phyloP scores from a whole-genome alignment of 148 eudicot genomes.

The Rhododendron ovatum region DNA sequence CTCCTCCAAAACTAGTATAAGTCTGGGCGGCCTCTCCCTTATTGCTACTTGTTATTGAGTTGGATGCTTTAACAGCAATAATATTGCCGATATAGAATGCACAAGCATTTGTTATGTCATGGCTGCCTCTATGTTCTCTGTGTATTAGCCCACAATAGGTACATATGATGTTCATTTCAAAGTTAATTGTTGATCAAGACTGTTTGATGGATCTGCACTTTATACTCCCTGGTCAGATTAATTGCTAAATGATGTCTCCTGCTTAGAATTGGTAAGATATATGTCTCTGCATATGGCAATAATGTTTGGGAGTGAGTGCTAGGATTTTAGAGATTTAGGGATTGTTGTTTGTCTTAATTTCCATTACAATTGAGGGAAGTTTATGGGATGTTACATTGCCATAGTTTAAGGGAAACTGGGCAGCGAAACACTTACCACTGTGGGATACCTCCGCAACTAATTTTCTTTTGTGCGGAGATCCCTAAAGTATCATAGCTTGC shows the following conservation, averaged over 20 bases:
- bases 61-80: too few species aligned
- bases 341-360: background rate
- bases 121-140: background rate
- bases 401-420: background rate
- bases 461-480: background rate
- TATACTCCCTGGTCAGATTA: background rate
- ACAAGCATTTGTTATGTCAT: background rate
- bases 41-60: too few species aligned
- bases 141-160: background rate
- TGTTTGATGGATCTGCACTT: background rate
- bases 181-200: background rate
- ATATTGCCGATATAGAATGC: background rate
- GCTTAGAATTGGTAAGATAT: background rate
- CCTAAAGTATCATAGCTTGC: background rate
- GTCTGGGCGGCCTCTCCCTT: too few species aligned
- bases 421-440: background rate
- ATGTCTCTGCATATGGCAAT: background rate
- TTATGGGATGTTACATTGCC: background rate
- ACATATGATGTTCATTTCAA: background rate
- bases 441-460: background rate
- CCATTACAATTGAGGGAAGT: background rate
- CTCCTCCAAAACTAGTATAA: too few species aligned
- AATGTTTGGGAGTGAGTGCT: background rate
- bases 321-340: background rate
- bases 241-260: background rate